Conservation (phyloP, 192 early-diverging fungal genomes). For the Backusella morwellensis region DNA sequence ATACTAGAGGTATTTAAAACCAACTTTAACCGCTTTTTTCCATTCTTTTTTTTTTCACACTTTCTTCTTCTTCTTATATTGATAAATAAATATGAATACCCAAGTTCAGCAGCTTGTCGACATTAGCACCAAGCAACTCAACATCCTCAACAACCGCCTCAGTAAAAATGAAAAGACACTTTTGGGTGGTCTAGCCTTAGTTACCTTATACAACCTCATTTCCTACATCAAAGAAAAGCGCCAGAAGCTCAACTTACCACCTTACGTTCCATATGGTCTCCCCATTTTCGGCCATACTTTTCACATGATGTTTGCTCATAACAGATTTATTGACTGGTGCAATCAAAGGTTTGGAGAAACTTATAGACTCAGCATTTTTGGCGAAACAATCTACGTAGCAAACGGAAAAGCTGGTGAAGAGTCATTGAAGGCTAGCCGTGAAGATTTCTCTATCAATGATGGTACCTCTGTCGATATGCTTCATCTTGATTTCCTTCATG, state of each 20-base stretch:
- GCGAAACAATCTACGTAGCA: constrained; percentile 11
- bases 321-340: constrained; percentile 28
- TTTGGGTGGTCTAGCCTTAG: neutral
- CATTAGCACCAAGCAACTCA: neutral
- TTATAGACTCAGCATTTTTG: constrained; percentile 18
- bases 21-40: neutral
- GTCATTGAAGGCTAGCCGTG: constrained; percentile 13
- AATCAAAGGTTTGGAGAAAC: constrained; percentile 23
- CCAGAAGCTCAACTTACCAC: constrained; percentile 15
- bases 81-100: neutral
- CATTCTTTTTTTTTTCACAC: neutral
- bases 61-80: neutral
- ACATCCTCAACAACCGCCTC: neutral
- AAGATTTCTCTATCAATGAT: constrained; percentile 16
- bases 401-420: constrained; percentile 20
- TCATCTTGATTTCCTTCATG: constrained; percentile 19
- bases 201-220: constrained; percentile 9
- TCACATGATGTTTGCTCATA: constrained; percentile 1
- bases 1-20: neutral
- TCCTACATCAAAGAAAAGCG: constrained; percentile 8
- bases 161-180: neutral
- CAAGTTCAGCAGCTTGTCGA: neutral
- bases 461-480: constrained; percentile 17
- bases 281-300: constrained; percentile 29
- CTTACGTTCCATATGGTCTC: constrained; percentile 17